Base-by-base conservation (phyloP, 805 yeast genomes). In the Zygosaccharomyces gambellarensis region DNA sequence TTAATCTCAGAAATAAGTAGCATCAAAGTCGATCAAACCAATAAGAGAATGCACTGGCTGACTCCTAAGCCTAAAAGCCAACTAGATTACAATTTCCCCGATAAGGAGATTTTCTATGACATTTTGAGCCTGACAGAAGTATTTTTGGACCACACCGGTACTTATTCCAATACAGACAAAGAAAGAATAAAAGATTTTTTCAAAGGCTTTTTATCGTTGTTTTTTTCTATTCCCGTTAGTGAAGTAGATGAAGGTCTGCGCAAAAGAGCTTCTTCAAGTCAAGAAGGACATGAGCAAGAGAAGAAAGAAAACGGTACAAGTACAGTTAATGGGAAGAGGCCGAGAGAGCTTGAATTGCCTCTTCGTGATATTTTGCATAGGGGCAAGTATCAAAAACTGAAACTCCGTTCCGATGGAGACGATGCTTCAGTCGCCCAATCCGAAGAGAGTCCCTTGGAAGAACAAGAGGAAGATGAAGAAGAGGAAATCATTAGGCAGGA, bases 1-100 rank as follows among this genome's bases (percentile, higher is more conserved):
- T 71, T 94, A 58, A 82, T 94, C 11, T 85, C 95, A 54, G 98
- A 92, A 64, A 86, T 94, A 48, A 86, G 94, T 58, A 88, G 97
- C 2, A 86, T 90, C 38, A 90, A 90, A 69, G 86, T 87, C 38
- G 99, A 92, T 62, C 96, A 89, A 67, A 79, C 78, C n/a, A 87
- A 85, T 59, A 90, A 89, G 69, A 78, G 95, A 62, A 72, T 87
- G 51, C 90, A 87, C 60, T 96, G 96, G 34, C 75, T 88, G 59
- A 82, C 90, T 45, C 95, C 96, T 3, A 81, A 80, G 56, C 92
- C 97, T n/a, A 85, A 85, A 64, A 82, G 83, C 31, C 85, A 82
- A 58, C 72, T 87, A 52, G 77, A 77, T 48, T 88, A 80, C 62
- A 71, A 70, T 25, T 81, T 90, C 55, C 67, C 72, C 8, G 97